A percentile compares a stretch with the other conserved stretches of the same genome.
Evolutionary conservation across 306 rosid genomes (phyloP).

Genomic region (Pterocarpus santalinus): DNA sequence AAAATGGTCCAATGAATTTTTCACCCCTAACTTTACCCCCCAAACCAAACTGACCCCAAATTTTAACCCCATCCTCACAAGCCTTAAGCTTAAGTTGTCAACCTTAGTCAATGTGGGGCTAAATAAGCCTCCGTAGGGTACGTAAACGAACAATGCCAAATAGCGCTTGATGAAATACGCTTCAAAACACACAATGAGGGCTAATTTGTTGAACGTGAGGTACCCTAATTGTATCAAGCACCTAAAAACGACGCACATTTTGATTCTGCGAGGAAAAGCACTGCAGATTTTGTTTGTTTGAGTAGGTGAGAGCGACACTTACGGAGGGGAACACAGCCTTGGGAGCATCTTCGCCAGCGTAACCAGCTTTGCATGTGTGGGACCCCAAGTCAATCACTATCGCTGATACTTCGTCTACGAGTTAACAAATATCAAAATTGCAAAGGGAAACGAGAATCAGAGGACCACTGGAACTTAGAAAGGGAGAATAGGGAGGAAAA

Average conservation of each 20-base stretch:
- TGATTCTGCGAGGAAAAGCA: neutral
- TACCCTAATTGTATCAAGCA: neutral
- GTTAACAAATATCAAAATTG: neutral
- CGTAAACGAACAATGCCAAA: neutral
- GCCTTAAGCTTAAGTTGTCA: neutral
- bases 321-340: conserved; percentile 87
- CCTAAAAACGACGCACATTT: neutral
- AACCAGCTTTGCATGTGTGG: conserved; percentile 90
- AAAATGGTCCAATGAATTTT: no score
- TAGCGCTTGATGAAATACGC: neutral
- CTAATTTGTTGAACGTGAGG: neutral
- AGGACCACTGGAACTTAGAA: neutral
- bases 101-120: neutral
- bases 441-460: conserved; percentile 6
- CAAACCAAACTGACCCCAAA: neutral
- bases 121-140: neutral
- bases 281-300: neutral
- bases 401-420: conserved; percentile 80
- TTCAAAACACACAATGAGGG: neutral
- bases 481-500: neutral
- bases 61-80: neutral
- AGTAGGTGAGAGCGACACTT: conserved; percentile 19
- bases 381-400: conserved; percentile 78
- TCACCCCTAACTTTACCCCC: no score
- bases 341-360: conserved; percentile 89